Conservation (phyloP, 2,329 filamentous ascomycete genomes). For the Torrubiellomyces zombiae region DNA sequence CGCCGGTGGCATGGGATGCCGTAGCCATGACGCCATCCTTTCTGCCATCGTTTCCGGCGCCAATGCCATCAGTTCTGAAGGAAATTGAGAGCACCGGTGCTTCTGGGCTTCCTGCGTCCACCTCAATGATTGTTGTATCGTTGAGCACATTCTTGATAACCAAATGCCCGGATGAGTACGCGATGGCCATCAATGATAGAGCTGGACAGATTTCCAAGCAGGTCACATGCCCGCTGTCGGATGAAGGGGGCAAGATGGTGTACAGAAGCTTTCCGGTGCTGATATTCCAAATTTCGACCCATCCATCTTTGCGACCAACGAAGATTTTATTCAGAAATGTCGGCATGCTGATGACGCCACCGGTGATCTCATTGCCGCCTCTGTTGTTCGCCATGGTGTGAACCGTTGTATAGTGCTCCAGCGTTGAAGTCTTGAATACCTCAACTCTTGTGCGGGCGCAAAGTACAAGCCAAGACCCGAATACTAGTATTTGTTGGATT, state of each 20-base stretch:
- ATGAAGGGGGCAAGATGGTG: conserved; percentile 62
- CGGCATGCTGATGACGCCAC: conserved; percentile 72
- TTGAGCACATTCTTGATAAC: conserved; percentile 67
- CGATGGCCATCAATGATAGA: conserved; percentile 71
- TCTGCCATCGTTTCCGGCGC: conserved; percentile 73
- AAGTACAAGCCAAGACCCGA: conserved; percentile 83
- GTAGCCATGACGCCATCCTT: conserved; percentile 90
- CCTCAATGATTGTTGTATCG: conserved; percentile 54
- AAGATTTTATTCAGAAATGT: conserved; percentile 96
- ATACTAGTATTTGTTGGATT: conserved; percentile 61
- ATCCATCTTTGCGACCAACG: conserved; percentile 71
- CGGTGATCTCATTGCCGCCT: conserved; percentile 53
- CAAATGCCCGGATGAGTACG: conserved; percentile 65
- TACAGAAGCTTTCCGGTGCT: conserved; percentile 84
- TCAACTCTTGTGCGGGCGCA: conserved; percentile 62
- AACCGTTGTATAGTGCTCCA: conserved; percentile 84
- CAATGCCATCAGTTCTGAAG: conserved; percentile 77
- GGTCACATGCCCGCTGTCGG: conserved; percentile 65
- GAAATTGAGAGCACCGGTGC: conserved; percentile 64
- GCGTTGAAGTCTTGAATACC: conserved; percentile 70
- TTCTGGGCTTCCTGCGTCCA: conserved; percentile 49
- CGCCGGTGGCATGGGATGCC: conserved; percentile 59
- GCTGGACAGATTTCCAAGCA: conserved; percentile 73
- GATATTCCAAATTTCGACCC: conserved; percentile 94
- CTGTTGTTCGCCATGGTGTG: conserved; percentile 38